Conservation (phyloP, 345 rosid genomes). For the Sonneratia caseolaris region DNA sequence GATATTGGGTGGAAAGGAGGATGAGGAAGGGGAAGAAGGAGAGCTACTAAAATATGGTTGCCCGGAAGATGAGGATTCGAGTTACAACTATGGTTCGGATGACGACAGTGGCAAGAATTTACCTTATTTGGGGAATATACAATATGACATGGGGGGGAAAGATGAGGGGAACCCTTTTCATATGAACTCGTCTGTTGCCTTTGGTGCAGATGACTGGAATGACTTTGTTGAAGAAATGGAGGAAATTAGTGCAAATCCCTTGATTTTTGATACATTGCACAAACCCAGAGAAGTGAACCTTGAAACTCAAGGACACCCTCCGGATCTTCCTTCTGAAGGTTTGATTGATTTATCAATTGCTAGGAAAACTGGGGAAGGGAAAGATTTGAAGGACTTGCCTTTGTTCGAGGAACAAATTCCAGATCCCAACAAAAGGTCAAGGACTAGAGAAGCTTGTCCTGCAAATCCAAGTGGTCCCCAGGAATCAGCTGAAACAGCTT, state of each 20-base stretch:
- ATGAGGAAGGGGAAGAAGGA: conserved; percentile 28
- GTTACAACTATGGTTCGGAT: conserved; percentile 41
- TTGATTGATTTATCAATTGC: conserved; percentile 13
- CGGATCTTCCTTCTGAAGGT: conserved; percentile 12
- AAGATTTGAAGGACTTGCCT: conserved; percentile 16
- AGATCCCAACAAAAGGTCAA: conserved; percentile 19
- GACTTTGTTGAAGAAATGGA: conserved; percentile 67
- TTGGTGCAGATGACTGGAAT: conserved; percentile 84
- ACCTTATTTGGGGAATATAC: conserved; percentile 20
- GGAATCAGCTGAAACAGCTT: conserved; percentile 7
- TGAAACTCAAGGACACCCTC: conserved; percentile 20
- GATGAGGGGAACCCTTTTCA: conserved; percentile 44
- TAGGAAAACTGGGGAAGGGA: conserved; percentile 20
- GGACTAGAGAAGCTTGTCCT: conserved; percentile 12
- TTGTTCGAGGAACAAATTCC: conserved; percentile 14
- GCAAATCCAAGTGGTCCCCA: conserved; percentile 15
- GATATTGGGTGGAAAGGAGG: conserved; percentile 12
- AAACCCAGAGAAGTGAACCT: conserved; percentile 17
- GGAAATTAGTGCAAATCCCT: conserved; percentile 22
- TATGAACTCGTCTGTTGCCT: conserved; percentile 71
- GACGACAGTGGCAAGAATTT: conserved; percentile 26
- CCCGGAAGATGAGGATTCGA: conserved; percentile 60
- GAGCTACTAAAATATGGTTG: conserved; percentile 28
- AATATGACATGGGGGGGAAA: conserved; percentile 15
- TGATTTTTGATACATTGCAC: conserved; percentile 24